A percentile compares a stretch with the other conserved stretches of the same genome.
phyloP scores from a whole-genome alignment of 2,329 filamentous ascomycete genomes.

The Fusarium sp. region DNA sequence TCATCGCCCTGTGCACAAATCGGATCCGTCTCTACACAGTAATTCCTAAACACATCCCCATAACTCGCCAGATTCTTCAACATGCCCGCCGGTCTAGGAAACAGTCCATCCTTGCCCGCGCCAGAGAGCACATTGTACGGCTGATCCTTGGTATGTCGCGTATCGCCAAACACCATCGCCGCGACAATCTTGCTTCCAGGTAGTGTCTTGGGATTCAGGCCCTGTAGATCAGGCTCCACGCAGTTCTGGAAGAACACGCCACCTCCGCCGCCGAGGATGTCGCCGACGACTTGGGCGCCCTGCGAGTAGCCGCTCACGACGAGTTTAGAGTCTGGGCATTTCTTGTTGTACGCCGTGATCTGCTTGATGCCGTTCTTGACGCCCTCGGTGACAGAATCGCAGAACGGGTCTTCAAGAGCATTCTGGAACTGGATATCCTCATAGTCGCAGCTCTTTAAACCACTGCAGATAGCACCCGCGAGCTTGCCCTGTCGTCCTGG shows the following conservation, averaged over 20 bases:
- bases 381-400: slow-evolving; percentile 10
- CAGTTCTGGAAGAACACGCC: slow-evolving; percentile 16
- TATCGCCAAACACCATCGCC: slow-evolving; percentile 15
- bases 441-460: slow-evolving; percentile 16
- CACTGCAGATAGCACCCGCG: not conserved
- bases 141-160: slow-evolving; percentile 8
- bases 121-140: slow-evolving; percentile 9
- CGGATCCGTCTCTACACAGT: slow-evolving; percentile 12
- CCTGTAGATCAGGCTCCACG: not conserved
- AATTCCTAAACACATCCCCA: not conserved
- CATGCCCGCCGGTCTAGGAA: slow-evolving; percentile 9
- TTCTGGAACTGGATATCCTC: slow-evolving; percentile 16
- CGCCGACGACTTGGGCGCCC: slow-evolving; percentile 9
- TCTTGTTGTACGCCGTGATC: slow-evolving; percentile 17
- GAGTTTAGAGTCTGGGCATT: slow-evolving; percentile 8
- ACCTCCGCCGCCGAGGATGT: slow-evolving; percentile 18
- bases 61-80: slow-evolving; percentile 6
- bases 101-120: not conserved
- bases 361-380: slow-evolving; percentile 17
- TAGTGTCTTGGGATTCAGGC: not conserved
- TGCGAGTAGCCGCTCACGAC: slow-evolving; percentile 17
- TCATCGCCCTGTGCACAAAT: slow-evolving; percentile 4
- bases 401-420: not conserved
- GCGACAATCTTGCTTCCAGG: slow-evolving; percentile 6
- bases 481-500: slow-evolving; percentile 17